phyloP scores from a whole-genome alignment of 1,284 basidiomycete species.

The Puccinia triticina region DNA sequence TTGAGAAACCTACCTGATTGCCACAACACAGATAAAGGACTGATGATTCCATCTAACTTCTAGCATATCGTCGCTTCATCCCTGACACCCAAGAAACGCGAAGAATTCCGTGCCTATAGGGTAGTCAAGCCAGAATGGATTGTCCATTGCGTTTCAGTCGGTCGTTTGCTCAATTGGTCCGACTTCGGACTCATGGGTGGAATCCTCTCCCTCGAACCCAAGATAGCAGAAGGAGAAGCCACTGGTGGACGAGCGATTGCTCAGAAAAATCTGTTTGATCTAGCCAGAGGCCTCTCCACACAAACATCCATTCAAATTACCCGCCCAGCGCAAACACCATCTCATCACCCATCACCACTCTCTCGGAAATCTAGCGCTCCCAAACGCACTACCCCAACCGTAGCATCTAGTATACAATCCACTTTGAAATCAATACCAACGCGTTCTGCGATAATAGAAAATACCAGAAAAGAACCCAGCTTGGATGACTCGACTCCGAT shows the following conservation, averaged over 20 bases:
- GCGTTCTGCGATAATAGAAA: slow-evolving; percentile 1
- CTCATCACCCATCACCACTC: slow-evolving; percentile 6
- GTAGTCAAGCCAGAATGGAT: slow-evolving; percentile 87
- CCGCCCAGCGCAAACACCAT: neutral
- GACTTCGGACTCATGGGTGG: slow-evolving; percentile 63
- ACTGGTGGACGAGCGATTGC: slow-evolving; percentile 34
- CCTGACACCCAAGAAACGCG: slow-evolving; percentile 83
- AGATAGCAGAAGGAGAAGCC: slow-evolving; percentile 33
- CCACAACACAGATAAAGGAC: slow-evolving; percentile 57
- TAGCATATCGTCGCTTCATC: slow-evolving; percentile 82
- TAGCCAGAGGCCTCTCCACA: slow-evolving; percentile 12
- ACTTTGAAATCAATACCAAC: neutral
- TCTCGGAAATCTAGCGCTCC: neutral
- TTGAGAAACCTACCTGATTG: slow-evolving; percentile 22
- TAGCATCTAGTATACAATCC: slow-evolving; percentile 3
- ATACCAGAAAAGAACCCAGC: slow-evolving; percentile 51
- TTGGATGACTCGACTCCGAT: neutral
- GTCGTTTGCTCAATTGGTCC: slow-evolving; percentile 75
- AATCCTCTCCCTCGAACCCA: neutral
- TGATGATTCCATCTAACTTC: slow-evolving; percentile 63
- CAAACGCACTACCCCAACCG: neutral
- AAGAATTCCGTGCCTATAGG: slow-evolving; percentile 84
- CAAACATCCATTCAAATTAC: neutral
- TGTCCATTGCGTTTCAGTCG: slow-evolving; percentile 71
- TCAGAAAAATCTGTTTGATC: slow-evolving; percentile 25